phyloP scores from a whole-genome alignment of 768 basidiomycete species.

The Psilocybe tampanensis region DNA sequence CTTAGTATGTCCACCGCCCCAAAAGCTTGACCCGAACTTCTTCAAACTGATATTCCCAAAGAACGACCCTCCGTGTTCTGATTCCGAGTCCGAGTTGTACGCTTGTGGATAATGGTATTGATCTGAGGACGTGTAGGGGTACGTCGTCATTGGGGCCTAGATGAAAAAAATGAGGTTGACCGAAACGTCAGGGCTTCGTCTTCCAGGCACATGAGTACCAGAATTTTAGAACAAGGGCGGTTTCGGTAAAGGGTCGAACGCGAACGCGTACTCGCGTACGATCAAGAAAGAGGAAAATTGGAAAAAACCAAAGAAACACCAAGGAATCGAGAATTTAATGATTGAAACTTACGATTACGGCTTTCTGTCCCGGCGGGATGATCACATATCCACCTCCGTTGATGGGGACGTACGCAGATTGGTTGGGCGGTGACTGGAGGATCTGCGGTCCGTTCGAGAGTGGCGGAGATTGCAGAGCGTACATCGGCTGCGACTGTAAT shows the following conservation, averaged over 20 bases:
- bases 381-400: not conserved
- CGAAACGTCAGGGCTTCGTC: conserved; percentile 1
- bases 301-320: not conserved
- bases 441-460: not conserved
- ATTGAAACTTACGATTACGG: conserved; percentile 1
- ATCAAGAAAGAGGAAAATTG: not conserved
- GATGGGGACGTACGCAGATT: not conserved
- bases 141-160: not conserved
- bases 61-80: conserved; percentile 1
- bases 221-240: not conserved
- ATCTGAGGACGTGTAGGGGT: not conserved
- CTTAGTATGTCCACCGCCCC: not conserved
- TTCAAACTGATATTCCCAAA: not conserved
- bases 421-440: not conserved
- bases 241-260: not conserved
- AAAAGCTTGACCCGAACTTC: not conserved
- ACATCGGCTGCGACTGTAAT: not conserved
- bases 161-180: not conserved
- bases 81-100: not conserved
- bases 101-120: not conserved
- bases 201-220: not conserved
- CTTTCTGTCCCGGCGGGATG: not conserved
- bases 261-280: not conserved
- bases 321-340: too few species aligned
- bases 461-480: not conserved